phyloP scores from a whole-genome alignment of 805 yeast genomes.

The Suhomyces sp. region DNA sequence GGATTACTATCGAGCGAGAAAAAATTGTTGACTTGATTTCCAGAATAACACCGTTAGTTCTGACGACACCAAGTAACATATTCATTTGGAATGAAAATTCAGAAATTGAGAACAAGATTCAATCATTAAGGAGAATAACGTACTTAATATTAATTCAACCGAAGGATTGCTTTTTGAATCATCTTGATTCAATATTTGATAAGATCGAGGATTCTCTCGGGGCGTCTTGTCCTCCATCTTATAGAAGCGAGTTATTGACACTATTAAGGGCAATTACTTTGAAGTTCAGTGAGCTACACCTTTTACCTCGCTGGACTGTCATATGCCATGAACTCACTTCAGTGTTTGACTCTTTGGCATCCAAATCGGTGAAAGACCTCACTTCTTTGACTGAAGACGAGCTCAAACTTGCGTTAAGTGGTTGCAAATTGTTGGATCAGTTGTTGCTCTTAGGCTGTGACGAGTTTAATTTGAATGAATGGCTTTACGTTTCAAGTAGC shows the following conservation, averaged over 20 bases:
- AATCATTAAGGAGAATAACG: slow-evolving; percentile 58
- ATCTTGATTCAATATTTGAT: slow-evolving; percentile 46
- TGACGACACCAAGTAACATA: slow-evolving; percentile 54
- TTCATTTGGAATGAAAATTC: slow-evolving; percentile 70
- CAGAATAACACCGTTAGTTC: slow-evolving; percentile 29
- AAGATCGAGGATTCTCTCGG: slow-evolving; percentile 31
- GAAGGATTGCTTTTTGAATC: slow-evolving; percentile 50
- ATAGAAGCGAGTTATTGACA: slow-evolving; percentile 45
- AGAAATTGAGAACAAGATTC: slow-evolving; percentile 52
- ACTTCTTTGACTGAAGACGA: slow-evolving; percentile 33
- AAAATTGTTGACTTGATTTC: slow-evolving; percentile 48
- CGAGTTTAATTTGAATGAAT: slow-evolving; percentile 72
- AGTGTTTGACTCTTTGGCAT: slow-evolving; percentile 41
- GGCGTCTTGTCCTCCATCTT: slow-evolving; percentile 31
- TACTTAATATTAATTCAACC: slow-evolving; percentile 64
- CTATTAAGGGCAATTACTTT: slow-evolving; percentile 65
- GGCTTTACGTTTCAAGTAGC: slow-evolving; percentile 80
- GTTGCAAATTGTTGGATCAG: slow-evolving; percentile 77
- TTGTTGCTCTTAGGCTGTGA: slow-evolving; percentile 66
- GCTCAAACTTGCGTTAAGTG: slow-evolving; percentile 46
- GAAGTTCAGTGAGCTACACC: slow-evolving; percentile 59
- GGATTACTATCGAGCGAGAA: slow-evolving; percentile 67
- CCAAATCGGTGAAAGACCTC: slow-evolving; percentile 21
- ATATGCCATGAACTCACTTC: slow-evolving; percentile 60
- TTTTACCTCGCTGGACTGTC: slow-evolving; percentile 67